These are phyloP conservation scores for Neurospora pannonica DNA, from an alignment of 495 filamentous ascomycete genomes.

Conservation along the genomic window DNA sequence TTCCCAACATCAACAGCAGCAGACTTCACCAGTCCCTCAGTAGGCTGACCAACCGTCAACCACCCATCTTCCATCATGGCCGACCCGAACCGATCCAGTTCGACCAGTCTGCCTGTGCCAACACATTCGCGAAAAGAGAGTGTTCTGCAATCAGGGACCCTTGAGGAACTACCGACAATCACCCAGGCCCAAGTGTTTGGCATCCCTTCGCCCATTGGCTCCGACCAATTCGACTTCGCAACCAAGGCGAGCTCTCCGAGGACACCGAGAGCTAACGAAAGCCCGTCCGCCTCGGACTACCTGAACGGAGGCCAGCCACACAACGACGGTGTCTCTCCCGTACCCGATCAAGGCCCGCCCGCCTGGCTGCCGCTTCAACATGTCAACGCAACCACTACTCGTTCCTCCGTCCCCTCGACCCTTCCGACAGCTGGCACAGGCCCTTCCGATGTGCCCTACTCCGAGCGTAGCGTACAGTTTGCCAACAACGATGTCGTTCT, in stretches of 20 bases:
- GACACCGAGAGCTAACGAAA: constrained; percentile 8
- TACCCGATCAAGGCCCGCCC: not conserved
- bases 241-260: constrained; percentile 10
- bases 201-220: constrained; percentile 11
- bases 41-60: constrained; percentile 1
- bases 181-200: constrained; percentile 15
- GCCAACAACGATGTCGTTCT: constrained; percentile 37
- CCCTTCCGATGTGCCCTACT: constrained; percentile 12
- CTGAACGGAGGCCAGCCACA: constrained; percentile 33
- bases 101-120: not conserved
- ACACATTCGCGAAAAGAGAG: constrained; percentile 10
- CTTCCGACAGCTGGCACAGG: not conserved
- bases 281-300: constrained; percentile 26
- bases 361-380: constrained; percentile 4
- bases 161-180: constrained; percentile 22
- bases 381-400: constrained; percentile 2
- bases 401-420: not conserved
- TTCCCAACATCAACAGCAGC: not conserved
- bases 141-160: constrained; percentile 14
- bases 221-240: constrained; percentile 26
- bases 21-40: not conserved
- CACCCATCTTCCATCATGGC: constrained; percentile 12
- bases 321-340: constrained; percentile 17
- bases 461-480: constrained; percentile 53
- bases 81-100: constrained; percentile 10